Percentiles rank a stretch among this genome's conserved stretches.
phyloP scores from a whole-genome alignment of 768 basidiomycete species.

The Boletus pseudopeckii region DNA sequence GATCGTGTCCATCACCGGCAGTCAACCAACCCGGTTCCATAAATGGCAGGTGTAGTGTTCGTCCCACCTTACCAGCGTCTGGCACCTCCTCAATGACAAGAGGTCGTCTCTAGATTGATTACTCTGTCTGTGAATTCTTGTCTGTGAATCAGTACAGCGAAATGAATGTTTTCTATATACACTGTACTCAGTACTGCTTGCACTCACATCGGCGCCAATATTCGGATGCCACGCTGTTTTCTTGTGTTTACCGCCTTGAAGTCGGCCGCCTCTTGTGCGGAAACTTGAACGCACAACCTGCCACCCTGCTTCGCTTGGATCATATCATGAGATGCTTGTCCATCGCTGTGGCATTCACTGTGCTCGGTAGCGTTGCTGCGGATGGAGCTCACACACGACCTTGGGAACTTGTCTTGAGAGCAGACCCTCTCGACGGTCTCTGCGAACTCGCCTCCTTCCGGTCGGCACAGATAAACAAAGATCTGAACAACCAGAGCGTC shows the following conservation, averaged over 20 bases:
- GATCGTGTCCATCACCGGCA: no score
- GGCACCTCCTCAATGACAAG: background rate
- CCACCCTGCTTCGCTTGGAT: background rate
- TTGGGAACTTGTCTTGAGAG: slow-evolving; percentile 41
- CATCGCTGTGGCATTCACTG: background rate
- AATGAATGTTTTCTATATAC: background rate
- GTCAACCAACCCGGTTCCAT: slow-evolving; percentile 13
- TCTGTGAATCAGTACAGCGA: background rate
- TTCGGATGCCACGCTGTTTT: slow-evolving; percentile 1
- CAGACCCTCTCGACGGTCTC: slow-evolving; percentile 13
- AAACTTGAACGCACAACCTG: background rate
- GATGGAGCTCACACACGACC: slow-evolving; percentile 71
- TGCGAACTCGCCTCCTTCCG: slow-evolving; percentile 21
- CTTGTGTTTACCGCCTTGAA: background rate
- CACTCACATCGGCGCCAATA: background rate
- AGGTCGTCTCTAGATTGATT: background rate
- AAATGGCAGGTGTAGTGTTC: slow-evolving; percentile 29
- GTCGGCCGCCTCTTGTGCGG: background rate
- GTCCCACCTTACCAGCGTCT: background rate
- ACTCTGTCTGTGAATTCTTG: background rate
- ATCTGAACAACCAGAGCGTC: slow-evolving; percentile 4
- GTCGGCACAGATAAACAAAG: slow-evolving; percentile 22
- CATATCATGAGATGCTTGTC: slow-evolving; percentile 14
- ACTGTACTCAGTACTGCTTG: no score
- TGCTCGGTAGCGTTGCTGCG: slow-evolving; percentile 2